Conservation (phyloP, 2,329 filamentous ascomycete genomes). For the Aspergillus pseudonomiae region DNA sequence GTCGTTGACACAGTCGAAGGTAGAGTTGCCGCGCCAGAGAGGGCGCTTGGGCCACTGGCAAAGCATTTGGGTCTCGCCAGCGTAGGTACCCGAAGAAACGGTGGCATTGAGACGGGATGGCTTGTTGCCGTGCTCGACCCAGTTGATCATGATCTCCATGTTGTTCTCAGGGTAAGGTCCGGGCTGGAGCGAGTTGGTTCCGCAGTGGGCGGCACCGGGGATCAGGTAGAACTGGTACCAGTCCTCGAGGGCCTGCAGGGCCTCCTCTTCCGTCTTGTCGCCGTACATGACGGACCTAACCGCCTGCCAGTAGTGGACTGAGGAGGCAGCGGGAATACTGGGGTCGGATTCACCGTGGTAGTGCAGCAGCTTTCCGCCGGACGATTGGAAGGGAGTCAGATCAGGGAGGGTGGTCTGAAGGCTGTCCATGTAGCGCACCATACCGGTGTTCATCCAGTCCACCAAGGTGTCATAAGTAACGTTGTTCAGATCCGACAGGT, state of each 20-base stretch:
- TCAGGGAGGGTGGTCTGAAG: constrained; percentile 60
- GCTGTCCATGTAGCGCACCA: constrained; percentile 53
- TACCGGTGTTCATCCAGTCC: constrained; percentile 57
- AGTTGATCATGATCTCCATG: constrained; percentile 52
- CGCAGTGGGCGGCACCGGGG: constrained; percentile 58
- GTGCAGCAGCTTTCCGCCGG: constrained; percentile 61
- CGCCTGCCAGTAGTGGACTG: constrained; percentile 59
- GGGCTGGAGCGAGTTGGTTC: constrained; percentile 49
- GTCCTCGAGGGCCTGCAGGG: constrained; percentile 47
- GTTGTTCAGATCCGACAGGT: constrained; percentile 48
- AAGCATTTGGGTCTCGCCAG: constrained; percentile 37
- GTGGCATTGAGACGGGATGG: constrained; percentile 51
- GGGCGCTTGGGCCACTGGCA: constrained; percentile 40
- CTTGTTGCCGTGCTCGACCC: constrained; percentile 54
- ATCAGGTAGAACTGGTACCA: constrained; percentile 61
- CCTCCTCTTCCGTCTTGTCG: constrained; percentile 40
- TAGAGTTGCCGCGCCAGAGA: constrained; percentile 26
- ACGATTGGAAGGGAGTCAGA: constrained; percentile 52
- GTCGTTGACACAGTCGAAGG: constrained; percentile 20
- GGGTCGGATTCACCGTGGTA: constrained; percentile 62
- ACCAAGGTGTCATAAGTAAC: constrained; percentile 61
- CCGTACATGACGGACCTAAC: constrained; percentile 57
- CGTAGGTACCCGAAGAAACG: constrained; percentile 32
- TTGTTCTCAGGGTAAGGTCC: constrained; percentile 52
- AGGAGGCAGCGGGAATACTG: constrained; percentile 56